A percentile compares a stretch with the other conserved stretches of the same genome.
These are phyloP conservation scores for Agrocybe chaxingu DNA, from an alignment of 768 basidiomycete species.

Conservation along the genomic window DNA sequence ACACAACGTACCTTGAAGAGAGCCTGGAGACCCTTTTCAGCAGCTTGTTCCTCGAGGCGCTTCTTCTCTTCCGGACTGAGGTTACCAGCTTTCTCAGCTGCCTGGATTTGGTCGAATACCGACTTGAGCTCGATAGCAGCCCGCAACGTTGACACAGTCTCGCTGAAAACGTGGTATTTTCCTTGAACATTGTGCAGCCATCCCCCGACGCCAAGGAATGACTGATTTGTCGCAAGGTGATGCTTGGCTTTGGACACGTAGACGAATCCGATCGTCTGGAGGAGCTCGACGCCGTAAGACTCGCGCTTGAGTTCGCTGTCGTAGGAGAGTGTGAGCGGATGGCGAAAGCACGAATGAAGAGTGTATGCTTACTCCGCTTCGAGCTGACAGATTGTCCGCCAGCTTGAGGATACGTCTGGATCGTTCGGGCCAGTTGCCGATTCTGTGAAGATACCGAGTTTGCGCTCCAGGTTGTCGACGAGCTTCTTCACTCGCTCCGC, in stretches of 20 bases:
- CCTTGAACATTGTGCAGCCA: constrained; percentile 93
- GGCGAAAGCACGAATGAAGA: not conserved
- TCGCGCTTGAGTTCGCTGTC: constrained; percentile 77
- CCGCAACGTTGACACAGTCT: constrained; percentile 87
- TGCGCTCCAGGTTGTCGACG: constrained; percentile 74
- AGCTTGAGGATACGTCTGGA: constrained; percentile 65
- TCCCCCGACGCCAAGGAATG: constrained; percentile 81
- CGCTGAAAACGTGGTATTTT: constrained; percentile 91
- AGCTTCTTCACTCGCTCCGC: constrained; percentile 74
- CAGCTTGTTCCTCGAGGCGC: constrained; percentile 86
- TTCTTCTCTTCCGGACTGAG: constrained; percentile 75
- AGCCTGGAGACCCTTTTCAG: constrained; percentile 88
- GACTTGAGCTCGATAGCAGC: constrained; percentile 86
- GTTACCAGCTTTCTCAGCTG: constrained; percentile 83
- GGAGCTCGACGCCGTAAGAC: constrained; percentile 82
- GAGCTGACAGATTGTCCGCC: constrained; percentile 72
- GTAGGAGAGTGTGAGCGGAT: constrained; percentile 4
- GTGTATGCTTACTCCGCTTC: constrained; percentile 70
- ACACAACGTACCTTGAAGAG: constrained; percentile 69
- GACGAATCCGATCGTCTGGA: constrained; percentile 85
- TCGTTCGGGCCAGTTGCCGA: constrained; percentile 71
- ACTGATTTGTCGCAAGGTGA: constrained; percentile 69
- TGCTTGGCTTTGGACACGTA: constrained; percentile 83
- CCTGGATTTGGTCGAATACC: constrained; percentile 90
- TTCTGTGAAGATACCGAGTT: constrained; percentile 86